Conservation (phyloP, 2,329 filamentous ascomycete species). For the Clarireedia sp. region DNA sequence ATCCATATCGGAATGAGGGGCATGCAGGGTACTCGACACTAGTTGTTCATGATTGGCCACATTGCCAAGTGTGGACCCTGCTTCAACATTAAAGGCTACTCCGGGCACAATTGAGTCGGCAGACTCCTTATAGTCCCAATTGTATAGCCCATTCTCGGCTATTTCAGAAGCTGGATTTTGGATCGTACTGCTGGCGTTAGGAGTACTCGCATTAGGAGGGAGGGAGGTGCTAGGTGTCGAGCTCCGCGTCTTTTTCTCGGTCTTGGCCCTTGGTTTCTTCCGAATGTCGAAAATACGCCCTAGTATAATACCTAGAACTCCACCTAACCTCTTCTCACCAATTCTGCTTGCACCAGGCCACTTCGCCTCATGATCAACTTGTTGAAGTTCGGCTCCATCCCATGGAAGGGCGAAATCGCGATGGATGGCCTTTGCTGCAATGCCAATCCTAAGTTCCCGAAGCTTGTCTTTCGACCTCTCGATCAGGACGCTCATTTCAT, state of each 20-base stretch:
- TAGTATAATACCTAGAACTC: slow-evolving; percentile 60
- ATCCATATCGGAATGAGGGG: slow-evolving; percentile 23
- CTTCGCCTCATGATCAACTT: slow-evolving; percentile 51
- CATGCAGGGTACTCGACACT: slow-evolving; percentile 6
- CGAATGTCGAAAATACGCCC: slow-evolving; percentile 58
- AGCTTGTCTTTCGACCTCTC: slow-evolving; percentile 59
- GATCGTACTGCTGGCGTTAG: not conserved
- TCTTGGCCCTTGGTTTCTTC: slow-evolving; percentile 24
- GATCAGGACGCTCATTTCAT: slow-evolving; percentile 73
- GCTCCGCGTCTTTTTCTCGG: slow-evolving; percentile 18
- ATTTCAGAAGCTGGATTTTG: not conserved
- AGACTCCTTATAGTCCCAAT: slow-evolving; percentile 6
- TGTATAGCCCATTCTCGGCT: not conserved
- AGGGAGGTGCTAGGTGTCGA: not conserved
- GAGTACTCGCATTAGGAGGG: not conserved
- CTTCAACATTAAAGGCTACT: slow-evolving; percentile 16
- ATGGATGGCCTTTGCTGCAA: slow-evolving; percentile 44
- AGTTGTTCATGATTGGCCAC: slow-evolving; percentile 2
- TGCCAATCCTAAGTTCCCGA: slow-evolving; percentile 65
- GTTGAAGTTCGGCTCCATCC: slow-evolving; percentile 54
- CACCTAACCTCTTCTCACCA: slow-evolving; percentile 56
- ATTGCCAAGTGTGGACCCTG: slow-evolving; percentile 5
- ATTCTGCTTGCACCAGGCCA: slow-evolving; percentile 50
- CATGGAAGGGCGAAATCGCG: slow-evolving; percentile 52
- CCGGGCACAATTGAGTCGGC: slow-evolving; percentile 11